Evolutionary conservation across 108 stramenopile genomes (phyloP), one percentile per base, ranked within the genome.

Genomic region (Asterionellopsis glacialis): DNA sequence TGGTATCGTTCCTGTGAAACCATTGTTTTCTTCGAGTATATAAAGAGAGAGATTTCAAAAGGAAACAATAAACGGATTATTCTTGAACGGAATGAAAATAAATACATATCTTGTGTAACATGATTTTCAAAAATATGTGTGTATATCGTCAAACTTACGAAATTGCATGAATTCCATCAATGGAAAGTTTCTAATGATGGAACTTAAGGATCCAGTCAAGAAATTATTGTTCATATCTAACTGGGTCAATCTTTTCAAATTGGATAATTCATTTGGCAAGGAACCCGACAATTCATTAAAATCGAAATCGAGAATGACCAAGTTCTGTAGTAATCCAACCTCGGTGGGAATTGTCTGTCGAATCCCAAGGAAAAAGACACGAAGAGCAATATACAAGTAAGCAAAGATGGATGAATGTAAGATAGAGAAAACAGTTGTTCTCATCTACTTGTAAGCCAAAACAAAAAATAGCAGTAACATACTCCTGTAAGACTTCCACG

Each of bases 201-300:
- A 69, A 38, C 69, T 59, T 52, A 92, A 72, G 39, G 59, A 63
- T 12, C 87, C 85, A 11, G 67, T 71, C 12, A 93, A 41, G 11
- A 44, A 28, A 49, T 93, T 93, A 55, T 75, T 71, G 63, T 89
- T 89, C 28, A 93, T 19, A 55, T 84, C 78, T 15, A 84, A 64
- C 18, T 77, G 73, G 15, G 55, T 59, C 43, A 84, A 55, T 6
- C 49, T 22, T 0, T 65, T 47, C 11, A 84, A 53, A n/a, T 27
- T 22, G 33, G 74, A 72, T n/a, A 84, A 49, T 54, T 80, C 69
- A 1, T 73, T 42, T 3, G 76, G 71, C 9, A 84, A 61, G 15
- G 27, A 44, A n/a, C 82, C 82, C 3, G 74, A 53, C 48, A 83
- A 48, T 13, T 18, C 13, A 59, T 79, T 83, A 45, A 69, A 79